Percentiles rank a stretch among this genome's conserved stretches.
phyloP scores from a whole-genome alignment of 2,329 filamentous ascomycete species.

The Monilinia aucupariae region DNA sequence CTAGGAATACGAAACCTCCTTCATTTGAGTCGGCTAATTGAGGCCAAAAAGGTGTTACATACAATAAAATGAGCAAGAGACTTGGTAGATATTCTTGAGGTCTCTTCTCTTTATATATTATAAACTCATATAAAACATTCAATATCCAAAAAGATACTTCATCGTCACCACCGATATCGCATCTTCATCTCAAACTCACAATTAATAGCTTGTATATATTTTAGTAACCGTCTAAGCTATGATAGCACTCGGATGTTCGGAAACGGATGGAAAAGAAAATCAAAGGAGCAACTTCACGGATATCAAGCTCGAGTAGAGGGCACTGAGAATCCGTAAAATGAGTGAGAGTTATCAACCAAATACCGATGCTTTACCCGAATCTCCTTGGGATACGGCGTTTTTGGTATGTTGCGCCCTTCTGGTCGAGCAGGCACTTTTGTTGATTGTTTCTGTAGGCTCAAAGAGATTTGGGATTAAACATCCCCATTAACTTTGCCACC shows the following conservation, averaged over 20 bases:
- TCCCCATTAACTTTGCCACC: conserved; percentile 60
- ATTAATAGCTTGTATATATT: not conserved
- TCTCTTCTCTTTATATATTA: too few species aligned
- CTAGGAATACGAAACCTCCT: conserved; percentile 2
- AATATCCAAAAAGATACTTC: not conserved
- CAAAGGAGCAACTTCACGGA: not conserved
- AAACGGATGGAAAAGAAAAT: not conserved
- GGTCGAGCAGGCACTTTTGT: conserved; percentile 2
- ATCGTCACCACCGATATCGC: too few species aligned
- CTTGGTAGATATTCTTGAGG: too few species aligned
- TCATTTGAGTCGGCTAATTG: conserved; percentile 3
- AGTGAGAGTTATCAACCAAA: conserved; percentile 39
- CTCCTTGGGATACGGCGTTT: conserved; percentile 32
- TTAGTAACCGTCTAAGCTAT: not conserved
- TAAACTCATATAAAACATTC: not conserved
- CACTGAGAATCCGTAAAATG: conserved; percentile 33
- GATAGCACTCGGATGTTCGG: not conserved
- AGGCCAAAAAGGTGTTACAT: too few species aligned
- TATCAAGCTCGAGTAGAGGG: not conserved
- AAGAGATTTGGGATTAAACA: conserved; percentile 52
- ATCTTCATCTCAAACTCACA: not conserved
- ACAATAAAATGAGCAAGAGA: too few species aligned
- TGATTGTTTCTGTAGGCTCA: conserved; percentile 42
- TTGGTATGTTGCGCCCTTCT: conserved; percentile 21
- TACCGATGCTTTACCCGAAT: conserved; percentile 34